phyloP scores from a whole-genome alignment of 768 basidiomycete genomes.

The Lepiota venenata region DNA sequence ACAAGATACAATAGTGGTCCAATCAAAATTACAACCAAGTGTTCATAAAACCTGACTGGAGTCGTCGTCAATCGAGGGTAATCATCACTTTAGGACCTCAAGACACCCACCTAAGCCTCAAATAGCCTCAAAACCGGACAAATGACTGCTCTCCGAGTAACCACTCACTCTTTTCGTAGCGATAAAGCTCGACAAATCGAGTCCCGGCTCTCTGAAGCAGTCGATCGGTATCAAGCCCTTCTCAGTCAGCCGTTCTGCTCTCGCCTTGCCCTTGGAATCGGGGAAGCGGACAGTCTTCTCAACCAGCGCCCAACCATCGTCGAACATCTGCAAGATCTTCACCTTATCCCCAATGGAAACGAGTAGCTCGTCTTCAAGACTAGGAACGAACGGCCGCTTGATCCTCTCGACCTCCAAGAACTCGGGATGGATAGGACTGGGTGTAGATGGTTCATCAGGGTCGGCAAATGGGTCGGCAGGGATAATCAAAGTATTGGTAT shows the following conservation, averaged over 20 bases:
- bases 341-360: slow-evolving; percentile 51
- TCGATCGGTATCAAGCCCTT: slow-evolving; percentile 67
- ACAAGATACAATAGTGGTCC: no score
- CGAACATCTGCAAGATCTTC: slow-evolving; percentile 50
- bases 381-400: slow-evolving; percentile 52
- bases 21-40: no score
- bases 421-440: slow-evolving; percentile 12
- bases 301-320: slow-evolving; percentile 71
- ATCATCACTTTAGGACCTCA: background rate
- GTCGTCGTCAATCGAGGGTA: no score
- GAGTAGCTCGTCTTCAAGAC: slow-evolving; percentile 55
- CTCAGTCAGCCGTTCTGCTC: slow-evolving; percentile 21
- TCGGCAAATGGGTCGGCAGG: slow-evolving; percentile 24
- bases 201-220: slow-evolving; percentile 42
- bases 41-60: no score
- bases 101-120: background rate
- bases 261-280: slow-evolving; percentile 17
- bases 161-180: slow-evolving; percentile 12
- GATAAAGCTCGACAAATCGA: slow-evolving; percentile 9
- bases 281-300: slow-evolving; percentile 33
- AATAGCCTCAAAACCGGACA: background rate
- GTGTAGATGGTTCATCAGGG: slow-evolving; percentile 10
- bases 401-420: slow-evolving; percentile 46
- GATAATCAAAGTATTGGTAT: slow-evolving; percentile 23
- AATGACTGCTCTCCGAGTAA: slow-evolving; percentile 1